Base-by-base conservation (phyloP, 352 stramenopile genomes). In the Globisporangium orthogonon region DNA sequence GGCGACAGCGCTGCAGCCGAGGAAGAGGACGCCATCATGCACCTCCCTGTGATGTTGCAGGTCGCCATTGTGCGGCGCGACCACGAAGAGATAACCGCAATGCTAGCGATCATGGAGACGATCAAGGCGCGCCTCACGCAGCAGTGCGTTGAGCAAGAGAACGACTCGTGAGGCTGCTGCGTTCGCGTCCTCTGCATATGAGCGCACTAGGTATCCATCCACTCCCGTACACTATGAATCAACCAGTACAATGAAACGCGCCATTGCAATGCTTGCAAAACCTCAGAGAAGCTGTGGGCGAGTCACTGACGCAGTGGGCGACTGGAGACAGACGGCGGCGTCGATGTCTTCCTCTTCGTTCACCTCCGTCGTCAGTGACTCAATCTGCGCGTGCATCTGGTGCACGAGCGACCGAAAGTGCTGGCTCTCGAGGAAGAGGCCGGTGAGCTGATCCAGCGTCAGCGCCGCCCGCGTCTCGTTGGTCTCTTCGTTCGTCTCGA, bases 11-110 rank as follows among this genome's bases (percentile, higher is more conserved):
- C 60, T 44, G 83, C 82, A 4, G 84, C 84, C 1, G 84, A 91
- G 52, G 84, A 94, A 68, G 84, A 94, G 71, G 84, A 94, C 62
- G 84, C 84, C 43, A 92, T 94, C 64, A 94, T 94, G 84, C 84
- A 94, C 47, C 64, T 94, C n/a, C 84, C 84, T 0, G 84, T 94
- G 17, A 94, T 94, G 84, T 71, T 94, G 11, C 84, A 91, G 61
- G 80, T 94, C 28, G 72, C 83, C 2, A 58, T 89, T 5, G 66
- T 94, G 54, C 78, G 84, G 17, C 67, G 77, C 58, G 82, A 92
- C 45, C 43, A 74, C 33, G 84, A 94, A 33, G 84, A 94, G 59
- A 73, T 68, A 10, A 70, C 58, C 15, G 78, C 77, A n/a, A 91
- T 94, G 82, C 56, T 84, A 0, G 72, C 72, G 1, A 94, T 94